Base-by-base conservation (phyloP, 2,329 filamentous ascomycete genomes). In the Curvularia sp. region DNA sequence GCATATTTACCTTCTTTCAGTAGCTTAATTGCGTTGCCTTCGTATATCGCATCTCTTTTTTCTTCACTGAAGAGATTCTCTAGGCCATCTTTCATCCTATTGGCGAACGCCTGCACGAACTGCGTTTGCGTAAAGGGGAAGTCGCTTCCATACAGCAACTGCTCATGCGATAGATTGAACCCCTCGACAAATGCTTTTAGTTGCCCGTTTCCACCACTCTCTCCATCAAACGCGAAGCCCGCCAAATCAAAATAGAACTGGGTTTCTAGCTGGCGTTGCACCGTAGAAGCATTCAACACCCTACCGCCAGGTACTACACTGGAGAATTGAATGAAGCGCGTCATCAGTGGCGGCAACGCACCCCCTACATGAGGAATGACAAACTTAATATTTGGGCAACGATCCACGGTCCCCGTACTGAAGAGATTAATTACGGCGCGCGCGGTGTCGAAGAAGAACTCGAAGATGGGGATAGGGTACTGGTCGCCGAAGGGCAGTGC, bases 361-460 rank as follows among this genome's bases (percentile, higher is more conserved):
- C 82, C 82, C 2, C 81, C 83, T 3, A 77, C 71, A 61, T 85
- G 83, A 2, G 82, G 79, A 15, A 85, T 71, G 21, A 85, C 78
- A 68, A 81, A 80, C 1, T 68, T 79, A 53, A 85, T 72, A 45
- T 82, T 69, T 0, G 82, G 80, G 71, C 77, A 81, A 0, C 77
- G 73, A 19, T 76, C 69, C 1, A 84, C 73, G 0, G 81, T 83
- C 4, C 81, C 81, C 4, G 75, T 78, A 13, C 81, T 67, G 60
- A 85, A 81, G 9, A 85, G 72, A 57, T 83, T 82, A 34, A 79
- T 77, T 1, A 83, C 77, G 0, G 79, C 77, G 0, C 83, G 71
- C 1, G 81, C 80, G 0, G 81, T 82, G 54, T 85, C 83, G 67
- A 85, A 85, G 62, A 85, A 77, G 69, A 84, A 85, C 58, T 83